phyloP scores from a whole-genome alignment of 352 stramenopile genomes.

The Lagenidium giganteum region DNA sequence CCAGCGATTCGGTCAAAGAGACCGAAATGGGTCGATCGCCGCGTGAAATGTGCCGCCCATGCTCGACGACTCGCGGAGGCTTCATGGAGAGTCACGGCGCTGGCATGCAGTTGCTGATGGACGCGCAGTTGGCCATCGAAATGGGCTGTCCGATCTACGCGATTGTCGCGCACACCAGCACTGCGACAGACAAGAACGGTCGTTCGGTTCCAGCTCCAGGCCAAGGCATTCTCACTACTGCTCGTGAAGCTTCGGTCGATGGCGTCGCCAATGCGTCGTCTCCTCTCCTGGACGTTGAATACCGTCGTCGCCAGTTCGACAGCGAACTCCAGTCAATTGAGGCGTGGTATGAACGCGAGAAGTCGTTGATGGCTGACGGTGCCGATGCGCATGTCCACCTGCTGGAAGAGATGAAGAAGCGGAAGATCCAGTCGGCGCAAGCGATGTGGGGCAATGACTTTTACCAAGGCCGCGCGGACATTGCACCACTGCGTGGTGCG shows the following conservation, averaged over 20 bases:
- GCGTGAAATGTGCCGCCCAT: conserved; percentile 72
- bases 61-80: conserved; percentile 51
- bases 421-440: conserved; percentile 54
- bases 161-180: conserved; percentile 68
- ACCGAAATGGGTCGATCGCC: conserved; percentile 58
- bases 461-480: conserved; percentile 36
- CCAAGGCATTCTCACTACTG: conserved; percentile 74
- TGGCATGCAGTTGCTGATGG: conserved; percentile 81
- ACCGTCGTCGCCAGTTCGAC: conserved; percentile 61
- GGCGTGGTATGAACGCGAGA: conserved; percentile 49
- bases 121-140: conserved; percentile 68
- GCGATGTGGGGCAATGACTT: conserved; percentile 50
- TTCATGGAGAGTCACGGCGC: conserved; percentile 83
- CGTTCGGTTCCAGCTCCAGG: conserved; percentile 69
- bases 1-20: conserved; percentile 71
- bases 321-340: conserved; percentile 51
- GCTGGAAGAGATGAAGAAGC: conserved; percentile 40
- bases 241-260: conserved; percentile 33
- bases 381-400: conserved; percentile 26
- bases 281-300: conserved; percentile 51
- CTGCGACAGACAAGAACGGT: conserved; percentile 77
- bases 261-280: conserved; percentile 14
- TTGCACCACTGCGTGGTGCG: conserved; percentile 60
- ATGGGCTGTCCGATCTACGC: conserved; percentile 79
- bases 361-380: conserved; percentile 17